These are phyloP conservation scores for Pleurotus platypus DNA, from an alignment of 768 basidiomycete species.

Conservation along the genomic window DNA sequence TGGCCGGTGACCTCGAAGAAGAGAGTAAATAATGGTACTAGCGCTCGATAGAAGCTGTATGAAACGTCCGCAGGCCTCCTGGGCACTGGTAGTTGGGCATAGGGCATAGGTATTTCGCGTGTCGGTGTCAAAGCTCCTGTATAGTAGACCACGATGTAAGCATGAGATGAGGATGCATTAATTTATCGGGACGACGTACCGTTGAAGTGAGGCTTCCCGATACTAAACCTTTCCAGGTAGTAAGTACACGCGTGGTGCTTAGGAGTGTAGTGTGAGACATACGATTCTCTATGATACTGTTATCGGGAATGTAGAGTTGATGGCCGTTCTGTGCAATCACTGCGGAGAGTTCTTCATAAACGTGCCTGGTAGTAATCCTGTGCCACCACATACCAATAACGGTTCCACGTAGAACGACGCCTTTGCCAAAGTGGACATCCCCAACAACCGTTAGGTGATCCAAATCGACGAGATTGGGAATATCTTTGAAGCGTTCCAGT, in stretches of 20 bases:
- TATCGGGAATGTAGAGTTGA: constrained; percentile 80
- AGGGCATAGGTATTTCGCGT: no score
- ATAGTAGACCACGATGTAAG: no score
- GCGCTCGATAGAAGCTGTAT: no score
- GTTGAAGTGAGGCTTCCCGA: constrained; percentile 78
- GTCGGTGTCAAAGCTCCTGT: no score
- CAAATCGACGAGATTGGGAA: constrained; percentile 85
- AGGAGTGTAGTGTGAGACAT: constrained; percentile 15
- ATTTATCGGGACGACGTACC: constrained; percentile 26
- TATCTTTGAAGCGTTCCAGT: constrained; percentile 93
- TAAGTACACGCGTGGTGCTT: neutral
- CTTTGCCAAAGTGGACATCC: constrained; percentile 86
- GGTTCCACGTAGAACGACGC: constrained; percentile 82
- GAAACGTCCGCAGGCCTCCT: no score
- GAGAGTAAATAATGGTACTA: no score
- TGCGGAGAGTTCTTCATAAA: neutral
- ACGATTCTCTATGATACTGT: constrained; percentile 73
- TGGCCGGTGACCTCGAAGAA: no score
- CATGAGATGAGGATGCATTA: no score
- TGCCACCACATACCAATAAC: constrained; percentile 49
- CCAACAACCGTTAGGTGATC: constrained; percentile 94
- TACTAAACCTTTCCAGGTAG: constrained; percentile 45
- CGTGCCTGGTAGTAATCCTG: no score
- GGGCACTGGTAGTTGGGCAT: no score
- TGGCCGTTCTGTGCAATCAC: constrained; percentile 79